Conservation (phyloP, 2,329 filamentous ascomycete species). For the Trichoderma sp. region DNA sequence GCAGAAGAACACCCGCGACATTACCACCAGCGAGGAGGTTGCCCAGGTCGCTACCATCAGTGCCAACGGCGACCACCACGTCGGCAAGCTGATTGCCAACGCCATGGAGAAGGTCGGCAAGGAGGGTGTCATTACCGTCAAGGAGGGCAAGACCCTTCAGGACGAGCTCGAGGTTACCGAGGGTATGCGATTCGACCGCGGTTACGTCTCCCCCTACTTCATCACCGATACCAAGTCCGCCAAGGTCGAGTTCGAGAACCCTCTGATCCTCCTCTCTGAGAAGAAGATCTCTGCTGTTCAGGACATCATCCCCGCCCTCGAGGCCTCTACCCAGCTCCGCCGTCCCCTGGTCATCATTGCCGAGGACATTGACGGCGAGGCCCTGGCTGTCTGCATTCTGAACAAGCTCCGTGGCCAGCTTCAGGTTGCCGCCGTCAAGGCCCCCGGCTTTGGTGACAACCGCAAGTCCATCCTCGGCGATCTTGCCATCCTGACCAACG, state of each 20-base stretch:
- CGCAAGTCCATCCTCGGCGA: slow-evolving; percentile 99
- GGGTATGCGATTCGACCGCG: slow-evolving; percentile 99
- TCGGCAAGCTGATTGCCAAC: slow-evolving; percentile 93
- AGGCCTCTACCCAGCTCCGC: slow-evolving; percentile 93
- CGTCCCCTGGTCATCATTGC: slow-evolving; percentile 97
- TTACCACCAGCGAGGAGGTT: slow-evolving; percentile 96
- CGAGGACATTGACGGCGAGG: slow-evolving; percentile 98
- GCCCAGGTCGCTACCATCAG: slow-evolving; percentile 98
- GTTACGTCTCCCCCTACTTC: slow-evolving; percentile 98
- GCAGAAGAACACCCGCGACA: slow-evolving; percentile 94
- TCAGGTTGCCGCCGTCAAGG: slow-evolving; percentile 98
- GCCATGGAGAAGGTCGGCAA: slow-evolving; percentile 99
- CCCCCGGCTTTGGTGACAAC: slow-evolving; percentile 99
- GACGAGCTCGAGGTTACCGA: slow-evolving; percentile 99
- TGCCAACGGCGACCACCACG: slow-evolving; percentile 94
- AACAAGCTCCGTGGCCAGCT: slow-evolving; percentile 99
- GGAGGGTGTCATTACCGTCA: slow-evolving; percentile 99
- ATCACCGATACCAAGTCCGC: slow-evolving; percentile 98
- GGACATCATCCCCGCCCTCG: slow-evolving; percentile 97
- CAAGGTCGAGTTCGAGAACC: slow-evolving; percentile 99
- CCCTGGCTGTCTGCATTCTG: slow-evolving; percentile 96
- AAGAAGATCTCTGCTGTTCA: slow-evolving; percentile 99
- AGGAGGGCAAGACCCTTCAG: slow-evolving; percentile 98
- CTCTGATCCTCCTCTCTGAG: slow-evolving; percentile 95
- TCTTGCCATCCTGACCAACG: slow-evolving; percentile 92